Conservation (phyloP, 495 filamentous ascomycete genomes). For the Neurospora sp. region DNA sequence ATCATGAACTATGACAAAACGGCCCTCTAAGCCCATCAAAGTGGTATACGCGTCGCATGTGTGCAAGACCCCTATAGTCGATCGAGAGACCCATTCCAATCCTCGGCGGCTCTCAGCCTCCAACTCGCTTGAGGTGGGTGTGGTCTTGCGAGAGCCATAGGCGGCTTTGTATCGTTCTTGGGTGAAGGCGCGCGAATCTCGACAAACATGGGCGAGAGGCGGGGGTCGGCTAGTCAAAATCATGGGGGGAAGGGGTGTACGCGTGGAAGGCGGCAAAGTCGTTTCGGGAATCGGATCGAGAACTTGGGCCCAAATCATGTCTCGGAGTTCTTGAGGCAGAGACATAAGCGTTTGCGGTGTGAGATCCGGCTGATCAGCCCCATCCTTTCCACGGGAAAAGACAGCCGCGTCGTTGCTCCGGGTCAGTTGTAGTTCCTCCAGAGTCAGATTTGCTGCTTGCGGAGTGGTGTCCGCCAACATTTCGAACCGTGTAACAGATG, state of each 20-base stretch:
- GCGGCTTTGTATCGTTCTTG: neutral
- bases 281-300: neutral
- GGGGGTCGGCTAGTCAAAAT: neutral
- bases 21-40: neutral
- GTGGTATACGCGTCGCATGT: neutral
- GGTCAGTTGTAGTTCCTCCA: neutral
- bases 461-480: neutral
- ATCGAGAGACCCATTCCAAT: neutral
- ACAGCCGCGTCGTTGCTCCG: neutral
- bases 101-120: neutral
- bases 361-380: neutral
- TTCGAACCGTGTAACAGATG: neutral
- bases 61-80: neutral
- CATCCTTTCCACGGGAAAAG: neutral
- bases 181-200: neutral
- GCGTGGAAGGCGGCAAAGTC: neutral
- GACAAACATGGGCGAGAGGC: neutral
- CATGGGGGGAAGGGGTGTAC: neutral
- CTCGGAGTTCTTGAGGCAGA: neutral
- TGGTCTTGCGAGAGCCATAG: neutral
- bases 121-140: neutral
- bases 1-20: neutral
- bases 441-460: neutral
- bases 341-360: neutral
- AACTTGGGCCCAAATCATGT: neutral